Evolutionary conservation across 768 basidiomycete species (phyloP).

Genomic region (Suillus hirtellus): DNA sequence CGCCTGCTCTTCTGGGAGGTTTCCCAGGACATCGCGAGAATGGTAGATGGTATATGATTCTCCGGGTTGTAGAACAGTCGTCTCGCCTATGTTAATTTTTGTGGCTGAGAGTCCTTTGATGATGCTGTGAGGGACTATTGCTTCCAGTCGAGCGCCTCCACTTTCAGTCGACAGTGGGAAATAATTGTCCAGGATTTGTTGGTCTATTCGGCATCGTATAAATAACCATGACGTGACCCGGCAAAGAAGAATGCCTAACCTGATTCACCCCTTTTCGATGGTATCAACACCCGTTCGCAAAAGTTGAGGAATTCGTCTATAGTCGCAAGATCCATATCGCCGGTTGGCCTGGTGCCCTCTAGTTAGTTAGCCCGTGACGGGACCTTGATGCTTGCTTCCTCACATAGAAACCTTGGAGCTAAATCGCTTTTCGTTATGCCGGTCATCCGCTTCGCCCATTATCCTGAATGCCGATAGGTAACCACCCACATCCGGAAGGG

Average conservation of each 20-base stretch:
- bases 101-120: constrained; percentile 15
- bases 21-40: constrained; percentile 65
- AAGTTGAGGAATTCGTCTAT: constrained; percentile 69
- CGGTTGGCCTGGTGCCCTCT: constrained; percentile 45
- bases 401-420: constrained; percentile 48
- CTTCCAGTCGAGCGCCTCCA: neutral
- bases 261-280: constrained; percentile 28
- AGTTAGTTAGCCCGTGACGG: constrained; percentile 10
- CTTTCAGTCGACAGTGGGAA: constrained; percentile 38
- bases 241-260: constrained; percentile 23
- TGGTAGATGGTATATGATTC: constrained; percentile 65
- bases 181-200: constrained; percentile 38
- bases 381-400: constrained; percentile 26
- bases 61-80: constrained; percentile 47
- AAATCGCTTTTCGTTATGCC: constrained; percentile 39
- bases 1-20: constrained; percentile 50
- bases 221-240: neutral
- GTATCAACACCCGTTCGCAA: constrained; percentile 55
- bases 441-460: constrained; percentile 36
- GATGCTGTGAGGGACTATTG: constrained; percentile 1
- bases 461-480: constrained; percentile 46
- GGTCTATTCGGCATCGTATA: constrained; percentile 20
- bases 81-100: constrained; percentile 4
- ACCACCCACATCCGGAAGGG: constrained; percentile 52
- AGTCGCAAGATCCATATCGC: constrained; percentile 48